Base-by-base conservation (phyloP, 2,329 filamentous ascomycete genomes). In the Ascochyta clinopodiicola region DNA sequence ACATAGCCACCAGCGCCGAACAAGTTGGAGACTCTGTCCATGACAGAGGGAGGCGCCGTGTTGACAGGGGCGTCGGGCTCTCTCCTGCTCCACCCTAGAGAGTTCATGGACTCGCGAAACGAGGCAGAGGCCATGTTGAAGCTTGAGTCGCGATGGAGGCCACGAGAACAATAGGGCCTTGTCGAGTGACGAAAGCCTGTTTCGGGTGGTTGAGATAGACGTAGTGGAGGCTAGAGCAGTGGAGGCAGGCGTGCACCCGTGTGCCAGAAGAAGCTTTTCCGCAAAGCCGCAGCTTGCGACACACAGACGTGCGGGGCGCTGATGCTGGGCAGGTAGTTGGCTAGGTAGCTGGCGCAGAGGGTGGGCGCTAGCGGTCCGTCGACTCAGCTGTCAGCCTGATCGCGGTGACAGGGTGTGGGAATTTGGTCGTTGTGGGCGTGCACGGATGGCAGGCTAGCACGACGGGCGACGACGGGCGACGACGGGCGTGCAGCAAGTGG, bases 41-140 rank as follows among this genome's bases (percentile, higher is more conserved):
- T 77, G 51, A 98, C 81, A 25, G 91, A 89, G 60, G 86, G 88
- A 70, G 87, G 85, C 66, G 87, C 81, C 43, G 89, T 95, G 77
- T 86, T 90, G 69, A 89, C 88, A 62, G 92, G 87, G 50, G 89
- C 80, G 70, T 96, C 90, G 62, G 86, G 77, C 55, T 92, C 89
- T 71, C 94, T 87, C 67, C 94, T 89, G 71, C 91, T 91, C 95
- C 95, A 98, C 59, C 95, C 95, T 70, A 98, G 79, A 56, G 92
- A 95, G 82, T 91, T 96, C 83, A 98, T 92, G 21, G 91, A 96
- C 78, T 97, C 92, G 74, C 93, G 87, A 77, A 99, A 98, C 42
- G 91, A 91, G 65, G 87, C 82, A 64, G 92, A 94, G 59, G 93
- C 90, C 93, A 96, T 96, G 60, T 45, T 54, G 52, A 47, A 22